A percentile compares a stretch with the other conserved stretches of the same genome.
Conservation (phyloP, 2,329 filamentous ascomycete species). For the Whalleya microplaca region DNA sequence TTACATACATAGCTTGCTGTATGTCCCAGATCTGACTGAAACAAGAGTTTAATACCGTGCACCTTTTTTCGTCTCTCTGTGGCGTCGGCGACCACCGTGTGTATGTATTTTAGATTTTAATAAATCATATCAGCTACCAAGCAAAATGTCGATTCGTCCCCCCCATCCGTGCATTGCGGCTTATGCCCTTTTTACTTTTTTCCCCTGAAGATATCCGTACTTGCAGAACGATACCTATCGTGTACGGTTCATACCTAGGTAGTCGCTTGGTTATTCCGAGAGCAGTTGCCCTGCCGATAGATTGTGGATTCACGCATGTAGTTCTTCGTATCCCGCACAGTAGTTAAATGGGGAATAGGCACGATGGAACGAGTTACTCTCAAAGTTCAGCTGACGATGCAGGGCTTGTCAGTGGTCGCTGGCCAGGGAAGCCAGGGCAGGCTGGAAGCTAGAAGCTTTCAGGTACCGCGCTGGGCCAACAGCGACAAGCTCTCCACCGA, state of each 20-base stretch:
- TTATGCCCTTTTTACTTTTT: neutral
- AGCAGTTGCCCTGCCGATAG: too few relatives aligned
- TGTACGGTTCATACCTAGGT: too few relatives aligned
- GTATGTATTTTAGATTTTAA: neutral
- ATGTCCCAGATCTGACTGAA: constrained; percentile 39
- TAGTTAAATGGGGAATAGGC: neutral
- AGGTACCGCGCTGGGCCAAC: constrained; percentile 22
- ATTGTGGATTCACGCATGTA: too few relatives aligned
- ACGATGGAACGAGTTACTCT: neutral
- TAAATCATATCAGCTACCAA: neutral
- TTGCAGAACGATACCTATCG: neutral
- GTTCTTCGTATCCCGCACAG: neutral
- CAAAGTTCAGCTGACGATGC: too few relatives aligned
- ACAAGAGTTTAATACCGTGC: constrained; percentile 16
- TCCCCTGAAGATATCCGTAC: neutral
- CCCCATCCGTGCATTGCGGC: neutral
- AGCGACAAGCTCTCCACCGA: neutral
- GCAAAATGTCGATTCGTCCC: neutral
- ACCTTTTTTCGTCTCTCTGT: constrained; percentile 20
- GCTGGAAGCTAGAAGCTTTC: constrained; percentile 3
- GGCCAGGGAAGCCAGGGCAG: too few relatives aligned
- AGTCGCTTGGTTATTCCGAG: too few relatives aligned
- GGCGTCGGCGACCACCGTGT: constrained; percentile 19
- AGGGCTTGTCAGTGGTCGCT: too few relatives aligned
- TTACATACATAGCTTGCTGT: constrained; percentile 27